A percentile compares a stretch with the other conserved stretches of the same genome.
Evolutionary conservation across 2,329 filamentous ascomycete genomes (phyloP).

Genomic region (Microdochium bolleyi): DNA sequence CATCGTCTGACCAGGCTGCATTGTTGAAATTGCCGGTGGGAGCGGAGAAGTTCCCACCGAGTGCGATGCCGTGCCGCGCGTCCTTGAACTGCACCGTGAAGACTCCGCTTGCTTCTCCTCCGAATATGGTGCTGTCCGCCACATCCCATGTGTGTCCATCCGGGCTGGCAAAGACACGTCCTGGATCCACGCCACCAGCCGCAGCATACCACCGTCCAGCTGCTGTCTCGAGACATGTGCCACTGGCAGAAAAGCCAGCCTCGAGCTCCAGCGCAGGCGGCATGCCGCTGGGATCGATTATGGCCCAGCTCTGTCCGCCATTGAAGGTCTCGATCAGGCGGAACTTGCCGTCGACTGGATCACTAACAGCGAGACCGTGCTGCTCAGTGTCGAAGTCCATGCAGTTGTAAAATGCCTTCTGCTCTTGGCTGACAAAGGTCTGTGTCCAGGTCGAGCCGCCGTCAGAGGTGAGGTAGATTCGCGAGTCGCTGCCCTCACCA

Average conservation of each 20-base stretch:
- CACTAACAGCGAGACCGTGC: conserved; percentile 21
- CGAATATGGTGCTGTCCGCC: conserved; percentile 14
- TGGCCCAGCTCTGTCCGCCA: conserved; percentile 16
- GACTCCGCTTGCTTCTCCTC: conserved; percentile 17
- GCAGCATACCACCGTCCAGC: conserved; percentile 19
- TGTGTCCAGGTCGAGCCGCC: conserved; percentile 17
- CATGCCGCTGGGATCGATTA: conserved; percentile 16
- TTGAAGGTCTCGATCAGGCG: conserved; percentile 21
- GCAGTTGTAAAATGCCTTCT: conserved; percentile 23
- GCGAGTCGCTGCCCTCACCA: conserved; percentile 19
- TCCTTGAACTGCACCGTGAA: conserved; percentile 23
- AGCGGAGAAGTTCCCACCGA: conserved; percentile 20
- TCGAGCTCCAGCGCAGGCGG: conserved; percentile 16
- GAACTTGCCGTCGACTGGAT: conserved; percentile 22
- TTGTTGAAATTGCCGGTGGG: conserved; percentile 11
- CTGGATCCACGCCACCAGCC: conserved; percentile 17
- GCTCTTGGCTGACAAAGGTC: conserved; percentile 18
- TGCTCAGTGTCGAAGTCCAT: conserved; percentile 16
- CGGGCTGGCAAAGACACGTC: conserved; percentile 17
- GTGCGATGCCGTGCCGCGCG: conserved; percentile 15
- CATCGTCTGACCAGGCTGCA: conserved; percentile 21
- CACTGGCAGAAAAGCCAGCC: conserved; percentile 22
- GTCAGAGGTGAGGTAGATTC: conserved; percentile 20
- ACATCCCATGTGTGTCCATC: conserved; percentile 18
- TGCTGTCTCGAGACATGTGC: conserved; percentile 20